Evolutionary conservation across 2,329 filamentous ascomycete genomes (phyloP), one percentile per base, ranked within the genome.

Genomic region (Capronia epimyces): DNA sequence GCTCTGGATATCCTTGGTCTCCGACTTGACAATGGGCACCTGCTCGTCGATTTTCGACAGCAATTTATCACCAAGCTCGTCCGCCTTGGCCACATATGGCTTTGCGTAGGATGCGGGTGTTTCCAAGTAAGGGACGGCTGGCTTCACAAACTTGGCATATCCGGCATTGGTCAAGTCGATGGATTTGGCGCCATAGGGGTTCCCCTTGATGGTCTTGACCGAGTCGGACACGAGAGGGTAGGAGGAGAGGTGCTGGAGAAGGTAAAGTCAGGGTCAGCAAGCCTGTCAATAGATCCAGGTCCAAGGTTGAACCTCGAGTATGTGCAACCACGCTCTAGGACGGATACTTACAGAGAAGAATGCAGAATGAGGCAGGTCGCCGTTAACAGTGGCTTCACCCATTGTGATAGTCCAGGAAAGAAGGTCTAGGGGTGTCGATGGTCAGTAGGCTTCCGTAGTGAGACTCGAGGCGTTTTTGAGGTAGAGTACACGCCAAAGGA

Each of bases 161-260:
- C 84, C 83, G 54, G 82, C 80, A 66, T 86, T 80, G 67, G 84
- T 80, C 57, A 93, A 71, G 63, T 86, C 77, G 66, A 96, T 74
- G 37, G 89, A 90, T 72, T 84, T 89, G 68, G 89, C 84, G 65
- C 87, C 90, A 66, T 87, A 84, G 44, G 87, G 84, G 72, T 91
- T 88, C 65, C 80, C 75, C 71, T 89, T 87, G 79, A 94, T 84
- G 65, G 81, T 83, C 55, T 80, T 74, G 70, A 95, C 81, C 64
- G 83, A 75, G 69, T 95, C 89, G 65, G 81, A 81, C 66, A 96
- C 80, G 60, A 94, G 71, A 34, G 91, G 91, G 71, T 95, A 95
- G 60, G 84, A 84, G 62, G 83, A 77, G 57, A 96, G 78, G 67
- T 96, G 90, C 88, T 95, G 50, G 24, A 41, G 32, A 29, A n/a